phyloP scores from a whole-genome alignment of 352 stramenopile species.

The Phytophthora litchii region DNA sequence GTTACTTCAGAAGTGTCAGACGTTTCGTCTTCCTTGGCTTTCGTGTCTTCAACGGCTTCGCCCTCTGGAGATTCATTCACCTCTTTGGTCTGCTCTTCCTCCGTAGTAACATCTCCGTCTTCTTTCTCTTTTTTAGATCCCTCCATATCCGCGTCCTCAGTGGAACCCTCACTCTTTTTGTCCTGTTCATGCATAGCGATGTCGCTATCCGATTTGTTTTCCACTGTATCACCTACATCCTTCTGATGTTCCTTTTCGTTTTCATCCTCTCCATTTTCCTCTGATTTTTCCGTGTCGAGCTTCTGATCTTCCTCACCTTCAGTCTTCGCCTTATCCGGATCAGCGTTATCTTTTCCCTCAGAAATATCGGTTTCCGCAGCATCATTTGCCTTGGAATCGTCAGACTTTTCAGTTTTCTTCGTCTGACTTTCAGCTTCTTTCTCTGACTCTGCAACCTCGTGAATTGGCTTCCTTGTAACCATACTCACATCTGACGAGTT shows the following conservation, averaged over 20 bases:
- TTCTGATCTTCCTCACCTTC: background rate
- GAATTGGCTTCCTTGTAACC: constrained; percentile 57
- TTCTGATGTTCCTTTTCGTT: constrained; percentile 6
- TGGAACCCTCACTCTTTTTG: constrained; percentile 7
- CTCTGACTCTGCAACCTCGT: constrained; percentile 24
- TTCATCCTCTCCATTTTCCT: constrained; percentile 6
- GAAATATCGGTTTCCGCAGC: constrained; percentile 3
- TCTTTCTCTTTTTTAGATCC: constrained; percentile 11
- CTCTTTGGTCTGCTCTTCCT: constrained; percentile 22
- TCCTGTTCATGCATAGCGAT: constrained; percentile 4
- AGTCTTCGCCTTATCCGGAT: background rate
- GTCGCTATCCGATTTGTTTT: constrained; percentile 2
- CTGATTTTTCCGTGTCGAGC: background rate
- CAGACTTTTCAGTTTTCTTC: constrained; percentile 17
- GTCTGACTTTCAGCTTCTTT: background rate
- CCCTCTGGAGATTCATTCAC: constrained; percentile 5
- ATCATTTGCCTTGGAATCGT: constrained; percentile 1
- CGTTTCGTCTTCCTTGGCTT: constrained; percentile 4
- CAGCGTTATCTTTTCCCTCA: constrained; percentile 9
- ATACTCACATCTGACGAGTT: constrained; percentile 79
- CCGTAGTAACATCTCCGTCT: constrained; percentile 19
- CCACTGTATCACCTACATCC: constrained; percentile 2
- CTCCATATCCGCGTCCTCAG: constrained; percentile 7
- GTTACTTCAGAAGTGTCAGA: constrained; percentile 2
- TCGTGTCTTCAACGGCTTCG: constrained; percentile 2